Evolutionary conservation across 768 basidiomycete genomes (phyloP), one percentile per base, ranked within the genome.

Genomic region (Rhodotorula paludigena): DNA sequence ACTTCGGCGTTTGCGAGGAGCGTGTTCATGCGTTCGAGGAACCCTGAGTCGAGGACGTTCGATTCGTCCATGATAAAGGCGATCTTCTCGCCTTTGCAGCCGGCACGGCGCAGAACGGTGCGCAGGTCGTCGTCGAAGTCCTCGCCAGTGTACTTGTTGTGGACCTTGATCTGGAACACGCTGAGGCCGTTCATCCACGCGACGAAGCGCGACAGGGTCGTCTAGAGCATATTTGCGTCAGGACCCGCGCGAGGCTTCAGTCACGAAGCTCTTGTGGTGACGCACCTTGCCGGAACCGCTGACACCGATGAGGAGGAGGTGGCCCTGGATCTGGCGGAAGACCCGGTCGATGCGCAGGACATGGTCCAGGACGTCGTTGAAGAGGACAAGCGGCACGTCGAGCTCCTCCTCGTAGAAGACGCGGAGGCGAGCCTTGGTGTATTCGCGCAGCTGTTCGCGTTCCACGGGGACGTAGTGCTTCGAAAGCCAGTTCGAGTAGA

Each of bases 41-140:
- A 99, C 53, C 96, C 96, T 20, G 96, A 94, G 77, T 99, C 96
- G 39, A 98, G 87, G 20, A 98, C 96, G 75, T 99, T 98, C 7
- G 96, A 98, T 78, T 99, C 96, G 78, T 99, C 96, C 96, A 99
- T 97, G 81, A 99, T 98, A 83, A 99, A 99, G 78, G 92, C 97
- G 56, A 99, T 88, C 80, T 98, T 98, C 80, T 99, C 96, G 73
- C 92, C 92, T 77, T 98, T 99, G 82, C 92, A 97, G 11, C 96
- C 96, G 12, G 94, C 83, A 42, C 96, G 88, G 51, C 96, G 90
- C 44, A 99, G 86, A 10, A 99, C 96, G 0, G 86, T 90, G 48
- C 96, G 87, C 52, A 99, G 82, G 78, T 99, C 96, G 71, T 99
- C 94, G 73, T 99, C 96, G 74, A 99, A 99, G 78, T 99, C 96